Evolutionary conservation across 768 basidiomycete genomes (phyloP), one percentile per base, ranked within the genome.

Genomic region (Pulveroboletus sp.): DNA sequence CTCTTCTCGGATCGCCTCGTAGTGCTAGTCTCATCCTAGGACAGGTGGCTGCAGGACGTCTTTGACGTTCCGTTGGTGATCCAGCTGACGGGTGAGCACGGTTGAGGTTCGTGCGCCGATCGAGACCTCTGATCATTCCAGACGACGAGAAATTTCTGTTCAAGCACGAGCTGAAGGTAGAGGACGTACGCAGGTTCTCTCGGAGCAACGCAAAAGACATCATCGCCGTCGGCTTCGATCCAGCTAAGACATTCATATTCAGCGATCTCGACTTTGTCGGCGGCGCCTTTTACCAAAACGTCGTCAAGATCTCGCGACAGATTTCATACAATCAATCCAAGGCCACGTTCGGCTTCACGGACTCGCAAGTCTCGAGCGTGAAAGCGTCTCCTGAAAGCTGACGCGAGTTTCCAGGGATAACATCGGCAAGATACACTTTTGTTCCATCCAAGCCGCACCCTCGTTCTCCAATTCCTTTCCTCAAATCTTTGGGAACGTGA

Each of bases 71-170:
- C 96, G 5, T 74, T 97, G 27, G 96, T 99, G 50, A 77, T 99
- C 49, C 96, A 99, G 68, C 79, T 99, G 2, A 99, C 96, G 32
- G 93, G 93, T 88, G 48, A 39, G 75, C 42, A 27, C 43, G 23
- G 16, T 19, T 37, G n/a, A n/a, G n/a, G n/a, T 37, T 29, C 30
- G 13, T 17, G 20, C 31, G 13, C 10, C 35, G 19, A 53, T 31
- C 14, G 8, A 12, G 11, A 16, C 36, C 44, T 17, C n/a, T n/a
- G 14, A 9, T 41, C 16, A 34, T 16, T 31, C 19, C 58, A 91
- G 96, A 99, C 62, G 96, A 99, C 68, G 96, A 99, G 67, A 99
- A 99, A 68, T 99, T 98, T 75, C 70, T 99, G 40, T 96, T 99
- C 80, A 95, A 98, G 68, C 89, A 93, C 47, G 88, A 89, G 56